Conservation (phyloP, 2,329 filamentous ascomycete genomes). For the Cytospora piceicola region DNA sequence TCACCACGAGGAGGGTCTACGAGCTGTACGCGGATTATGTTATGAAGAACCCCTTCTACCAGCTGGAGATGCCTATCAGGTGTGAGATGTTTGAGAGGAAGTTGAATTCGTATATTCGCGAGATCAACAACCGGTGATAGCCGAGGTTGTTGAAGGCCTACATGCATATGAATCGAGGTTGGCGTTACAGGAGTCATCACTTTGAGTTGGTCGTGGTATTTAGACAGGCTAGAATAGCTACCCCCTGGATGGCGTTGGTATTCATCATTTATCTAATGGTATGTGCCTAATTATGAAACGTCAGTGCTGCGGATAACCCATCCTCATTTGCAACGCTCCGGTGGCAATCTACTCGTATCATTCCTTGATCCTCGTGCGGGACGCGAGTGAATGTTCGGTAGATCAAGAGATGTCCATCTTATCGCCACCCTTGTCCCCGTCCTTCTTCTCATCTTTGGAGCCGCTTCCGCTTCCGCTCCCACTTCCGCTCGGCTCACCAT, state of each 20-base stretch:
- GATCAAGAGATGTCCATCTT: slow-evolving; percentile 88
- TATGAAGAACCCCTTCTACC: slow-evolving; percentile 99
- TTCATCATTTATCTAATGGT: slow-evolving; percentile 26
- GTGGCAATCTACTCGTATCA: background rate
- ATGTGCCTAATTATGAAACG: slow-evolving; percentile 18
- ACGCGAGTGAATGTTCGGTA: background rate
- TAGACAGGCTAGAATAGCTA: slow-evolving; percentile 10
- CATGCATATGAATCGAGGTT: background rate
- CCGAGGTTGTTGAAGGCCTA: background rate
- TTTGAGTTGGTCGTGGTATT: slow-evolving; percentile 5
- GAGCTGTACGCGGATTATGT: slow-evolving; percentile 96
- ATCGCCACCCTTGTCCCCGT: slow-evolving; percentile 56
- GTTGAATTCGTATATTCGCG: slow-evolving; percentile 77
- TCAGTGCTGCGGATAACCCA: background rate
- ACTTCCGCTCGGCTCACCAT: slow-evolving; percentile 67
- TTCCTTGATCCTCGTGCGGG: slow-evolving; percentile 6
- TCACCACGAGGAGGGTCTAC: slow-evolving; percentile 82
- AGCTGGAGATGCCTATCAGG: slow-evolving; percentile 93
- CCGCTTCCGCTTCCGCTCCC: slow-evolving; percentile 46
- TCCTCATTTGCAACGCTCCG: background rate
- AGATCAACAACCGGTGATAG: slow-evolving; percentile 62
- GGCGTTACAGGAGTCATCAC: slow-evolving; percentile 28
- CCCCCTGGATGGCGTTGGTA: slow-evolving; percentile 21
- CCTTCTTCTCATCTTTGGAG: slow-evolving; percentile 53
- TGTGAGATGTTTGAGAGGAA: slow-evolving; percentile 95